phyloP scores from a whole-genome alignment of 768 basidiomycete species.

The Hygrophorus pudorinus region DNA sequence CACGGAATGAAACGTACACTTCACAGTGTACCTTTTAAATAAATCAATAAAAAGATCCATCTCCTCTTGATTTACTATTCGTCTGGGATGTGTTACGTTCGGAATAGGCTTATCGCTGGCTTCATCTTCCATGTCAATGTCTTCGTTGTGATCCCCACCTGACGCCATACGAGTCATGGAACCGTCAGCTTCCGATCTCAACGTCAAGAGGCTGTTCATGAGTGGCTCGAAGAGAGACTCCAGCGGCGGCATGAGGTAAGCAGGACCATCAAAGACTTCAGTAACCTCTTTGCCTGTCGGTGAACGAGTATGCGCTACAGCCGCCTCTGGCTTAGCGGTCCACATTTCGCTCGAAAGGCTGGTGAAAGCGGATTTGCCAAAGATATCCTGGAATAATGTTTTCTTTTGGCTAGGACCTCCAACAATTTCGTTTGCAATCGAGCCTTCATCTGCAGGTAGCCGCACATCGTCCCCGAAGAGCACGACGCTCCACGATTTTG shows the following conservation, averaged over 20 bases:
- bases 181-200: conserved; percentile 12
- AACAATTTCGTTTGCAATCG: conserved; percentile 28
- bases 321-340: conserved; percentile 6
- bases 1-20: conserved; percentile 23
- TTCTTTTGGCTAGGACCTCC: conserved; percentile 22
- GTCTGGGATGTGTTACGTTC: conserved; percentile 14
- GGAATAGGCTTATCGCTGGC: conserved; percentile 13
- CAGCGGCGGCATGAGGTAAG: conserved; percentile 70
- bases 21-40: conserved; percentile 43
- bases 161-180: conserved; percentile 6
- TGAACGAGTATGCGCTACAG: conserved; percentile 8
- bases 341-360: conserved; percentile 16
- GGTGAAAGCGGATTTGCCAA: conserved; percentile 66
- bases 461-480: conserved; percentile 53
- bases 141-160: conserved; percentile 21
- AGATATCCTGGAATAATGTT: conserved; percentile 86
- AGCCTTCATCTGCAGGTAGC: conserved; percentile 31
- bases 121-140: conserved; percentile 37
- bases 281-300: conserved; percentile 29
- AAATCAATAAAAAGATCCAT: conserved; percentile 50
- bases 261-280: conserved; percentile 53
- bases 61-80: conserved; percentile 41
- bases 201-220: conserved; percentile 27
- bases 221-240: conserved; percentile 57
- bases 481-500: conserved; percentile 52